Base-by-base conservation (phyloP, 1,139 yeast species). In the Arxiozyma heterogenica region DNA sequence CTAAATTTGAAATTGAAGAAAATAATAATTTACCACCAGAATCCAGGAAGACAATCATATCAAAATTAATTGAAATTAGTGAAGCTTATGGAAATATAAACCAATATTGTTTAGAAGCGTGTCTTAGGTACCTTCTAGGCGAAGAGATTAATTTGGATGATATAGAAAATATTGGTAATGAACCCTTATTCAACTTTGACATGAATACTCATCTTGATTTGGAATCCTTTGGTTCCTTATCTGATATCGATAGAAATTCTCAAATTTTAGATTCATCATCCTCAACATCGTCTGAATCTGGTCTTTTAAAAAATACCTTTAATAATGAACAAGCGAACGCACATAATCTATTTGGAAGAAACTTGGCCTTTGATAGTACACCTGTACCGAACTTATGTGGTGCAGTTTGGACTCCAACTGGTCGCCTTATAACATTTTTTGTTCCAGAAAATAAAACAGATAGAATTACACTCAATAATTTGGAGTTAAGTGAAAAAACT, bases 361-460 rank as follows among this genome's bases (percentile, higher is more conserved):
- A 62, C 44, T 46, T 61, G n/a, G 62, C 71, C 18, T 80, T 83
- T 62, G 96, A 89, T 64, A 83, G 90, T 43, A 88, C 96, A 0
- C 97, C 97, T 0, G 77, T 90, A 3, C 96, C 97, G 0, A 89
- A 87, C 65, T 95, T 93, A 3, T 90, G 96, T 73, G 96, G 97
- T 11, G 96, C 95, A 0, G 75, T 81, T 0, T 90, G 97, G 96
- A 77, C 94, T 0, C 78, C 81, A 18, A 78, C 81, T 2, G 97
- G 97, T 0, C 81, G 81, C 57, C 73, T 90, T 53, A 84, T 90
- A 1, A 87, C 96, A 64, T 90, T 91, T 63, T 89, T 88, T 69
- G 79, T 83, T n/a, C 82, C 85, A 0, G 80, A 80, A 54, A 66
- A 66, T 18, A 73, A 71, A 39, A 50, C 55, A n/a, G 72, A 72